A percentile compares a stretch with the other conserved stretches of the same genome.
These are phyloP conservation scores for Aciculosporium take DNA, from an alignment of 2,329 filamentous ascomycete genomes.

Conservation along the genomic window DNA sequence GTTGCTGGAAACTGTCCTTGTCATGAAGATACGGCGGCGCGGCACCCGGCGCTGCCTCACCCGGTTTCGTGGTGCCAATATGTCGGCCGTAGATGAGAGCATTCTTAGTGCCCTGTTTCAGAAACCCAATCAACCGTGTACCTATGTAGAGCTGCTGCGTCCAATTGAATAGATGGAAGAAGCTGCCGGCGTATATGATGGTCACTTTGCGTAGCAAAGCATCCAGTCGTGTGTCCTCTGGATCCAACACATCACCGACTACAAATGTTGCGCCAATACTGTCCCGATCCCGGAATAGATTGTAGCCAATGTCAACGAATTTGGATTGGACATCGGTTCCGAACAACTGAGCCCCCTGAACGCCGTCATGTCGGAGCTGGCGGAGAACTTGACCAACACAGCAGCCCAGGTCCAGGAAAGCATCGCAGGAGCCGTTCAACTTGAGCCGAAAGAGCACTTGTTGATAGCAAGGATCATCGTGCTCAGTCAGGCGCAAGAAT, in stretches of 20 bases:
- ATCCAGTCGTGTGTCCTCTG: constrained; percentile 21
- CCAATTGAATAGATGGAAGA: constrained; percentile 37
- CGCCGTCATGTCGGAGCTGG: constrained; percentile 36
- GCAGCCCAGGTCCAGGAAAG: constrained; percentile 35
- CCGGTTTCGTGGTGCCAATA: constrained; percentile 24
- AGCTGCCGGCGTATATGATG: constrained; percentile 34
- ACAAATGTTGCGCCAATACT: constrained; percentile 33
- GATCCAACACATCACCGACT: constrained; percentile 33
- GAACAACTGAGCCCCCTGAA: constrained; percentile 31
- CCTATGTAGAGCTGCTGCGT: constrained; percentile 30
- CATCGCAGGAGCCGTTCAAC: constrained; percentile 22
- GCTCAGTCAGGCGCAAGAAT: constrained; percentile 30
- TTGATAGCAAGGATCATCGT: constrained; percentile 27
- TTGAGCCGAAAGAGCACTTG: constrained; percentile 28
- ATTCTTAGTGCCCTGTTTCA: constrained; percentile 28
- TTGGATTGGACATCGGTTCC: constrained; percentile 33
- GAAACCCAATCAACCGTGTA: constrained; percentile 28
- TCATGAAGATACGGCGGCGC: constrained; percentile 32
- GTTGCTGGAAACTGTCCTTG: constrained; percentile 31
- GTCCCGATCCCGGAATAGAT: constrained; percentile 47
- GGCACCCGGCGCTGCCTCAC: constrained; percentile 10
- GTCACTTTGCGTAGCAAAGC: constrained; percentile 26
- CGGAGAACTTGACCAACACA: constrained; percentile 35
- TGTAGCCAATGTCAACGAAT: constrained; percentile 46
- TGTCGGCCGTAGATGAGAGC: constrained; percentile 38